Evolutionary conservation across 2,329 filamentous ascomycete genomes (phyloP).

Genomic region (Talaromyces sp.): DNA sequence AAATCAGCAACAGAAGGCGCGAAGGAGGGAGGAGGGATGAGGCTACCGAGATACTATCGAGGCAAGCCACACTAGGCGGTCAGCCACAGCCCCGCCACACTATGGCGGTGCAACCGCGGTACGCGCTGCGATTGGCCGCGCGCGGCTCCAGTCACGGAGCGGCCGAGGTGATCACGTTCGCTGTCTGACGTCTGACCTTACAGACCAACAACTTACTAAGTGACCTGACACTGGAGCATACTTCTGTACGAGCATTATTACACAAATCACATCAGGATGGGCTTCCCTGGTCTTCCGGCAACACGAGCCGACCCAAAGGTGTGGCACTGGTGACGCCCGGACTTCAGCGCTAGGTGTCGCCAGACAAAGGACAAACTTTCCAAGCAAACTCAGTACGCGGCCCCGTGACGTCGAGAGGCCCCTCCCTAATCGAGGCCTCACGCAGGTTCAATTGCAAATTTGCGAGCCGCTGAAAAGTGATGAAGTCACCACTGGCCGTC

Average conservation of each 20-base stretch:
- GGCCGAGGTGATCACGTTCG: slow-evolving; percentile 5
- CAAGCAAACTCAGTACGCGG: neutral
- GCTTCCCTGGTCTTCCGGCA: neutral
- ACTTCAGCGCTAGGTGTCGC: neutral
- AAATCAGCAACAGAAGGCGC: neutral
- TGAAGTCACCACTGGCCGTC: neutral
- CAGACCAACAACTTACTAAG: neutral
- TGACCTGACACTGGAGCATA: neutral
- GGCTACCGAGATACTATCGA: slow-evolving; percentile 14
- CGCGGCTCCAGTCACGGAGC: slow-evolving; percentile 2
- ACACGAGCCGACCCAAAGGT: neutral
- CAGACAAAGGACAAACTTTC: neutral
- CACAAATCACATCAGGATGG: neutral
- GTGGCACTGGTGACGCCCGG: neutral
- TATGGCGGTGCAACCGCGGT: slow-evolving; percentile 9
- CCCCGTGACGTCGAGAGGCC: neutral
- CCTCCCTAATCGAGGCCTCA: no score
- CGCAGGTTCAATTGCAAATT: no score
- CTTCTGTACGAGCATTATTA: neutral
- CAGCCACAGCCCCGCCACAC: slow-evolving; percentile 12
- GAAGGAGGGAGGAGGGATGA: neutral
- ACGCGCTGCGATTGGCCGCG: neutral
- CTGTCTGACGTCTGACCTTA: neutral
- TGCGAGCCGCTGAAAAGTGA: neutral
- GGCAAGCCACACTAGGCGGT: slow-evolving; percentile 10